These are phyloP conservation scores for Chamaecyparis obtusa DNA, from an alignment of 75 land plant genomes.

Conservation along the genomic window DNA sequence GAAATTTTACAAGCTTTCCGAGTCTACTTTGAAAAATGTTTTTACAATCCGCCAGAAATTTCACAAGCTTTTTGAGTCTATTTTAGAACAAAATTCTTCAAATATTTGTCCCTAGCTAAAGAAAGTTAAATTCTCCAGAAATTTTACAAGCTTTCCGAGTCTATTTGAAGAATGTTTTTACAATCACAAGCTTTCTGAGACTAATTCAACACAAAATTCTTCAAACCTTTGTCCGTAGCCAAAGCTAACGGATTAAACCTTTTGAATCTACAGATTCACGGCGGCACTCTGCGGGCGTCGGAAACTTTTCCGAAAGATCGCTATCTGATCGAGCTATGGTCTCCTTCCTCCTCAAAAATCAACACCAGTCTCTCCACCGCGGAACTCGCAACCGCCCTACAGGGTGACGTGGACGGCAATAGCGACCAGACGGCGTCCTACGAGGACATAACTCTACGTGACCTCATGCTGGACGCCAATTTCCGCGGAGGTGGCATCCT, in stretches of 20 bases:
- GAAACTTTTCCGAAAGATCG: conserved; percentile 47
- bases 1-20: too few relatives aligned
- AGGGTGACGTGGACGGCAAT: neutral
- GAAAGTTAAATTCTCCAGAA: too few relatives aligned
- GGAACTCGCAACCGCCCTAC: neutral
- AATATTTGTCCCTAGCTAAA: too few relatives aligned
- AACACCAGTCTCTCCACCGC: neutral
- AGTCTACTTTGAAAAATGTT: too few relatives aligned
- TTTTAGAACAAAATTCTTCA: too few relatives aligned
- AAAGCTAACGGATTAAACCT: neutral
- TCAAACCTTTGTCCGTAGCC: too few relatives aligned
- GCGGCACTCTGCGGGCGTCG: conserved; percentile 70
- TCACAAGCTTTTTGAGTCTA: too few relatives aligned
- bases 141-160: too few relatives aligned
- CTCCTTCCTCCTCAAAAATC: conserved; percentile 19
- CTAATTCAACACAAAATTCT: too few relatives aligned
- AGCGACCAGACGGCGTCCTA: conserved; percentile 19
- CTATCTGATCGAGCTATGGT: conserved; percentile 58
- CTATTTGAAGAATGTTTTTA: too few relatives aligned
- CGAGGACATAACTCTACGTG: conserved; percentile 67
- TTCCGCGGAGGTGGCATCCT: conserved; percentile 72
- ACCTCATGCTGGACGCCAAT: conserved; percentile 68
- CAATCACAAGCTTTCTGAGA: too few relatives aligned
- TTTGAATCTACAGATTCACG: conserved; percentile 38
- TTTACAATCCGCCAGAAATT: too few relatives aligned